phyloP scores from a whole-genome alignment of 768 basidiomycete species.

The Coprinellus micaceus region DNA sequence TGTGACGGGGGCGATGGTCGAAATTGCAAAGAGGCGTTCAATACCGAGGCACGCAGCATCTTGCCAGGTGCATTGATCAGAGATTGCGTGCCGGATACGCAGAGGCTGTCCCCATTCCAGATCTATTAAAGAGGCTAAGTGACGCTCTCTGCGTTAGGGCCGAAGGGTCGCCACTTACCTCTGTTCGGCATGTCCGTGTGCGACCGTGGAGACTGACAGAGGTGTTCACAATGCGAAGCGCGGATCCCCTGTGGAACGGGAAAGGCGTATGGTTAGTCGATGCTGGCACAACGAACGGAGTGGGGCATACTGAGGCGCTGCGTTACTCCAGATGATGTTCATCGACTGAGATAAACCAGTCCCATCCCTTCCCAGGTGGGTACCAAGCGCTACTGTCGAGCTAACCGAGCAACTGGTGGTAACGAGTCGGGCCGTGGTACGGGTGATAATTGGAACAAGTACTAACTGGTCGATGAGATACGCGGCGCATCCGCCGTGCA shows the following conservation, averaged over 20 bases:
- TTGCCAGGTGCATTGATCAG: slow-evolving; percentile 26
- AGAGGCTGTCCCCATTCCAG: slow-evolving; percentile 38
- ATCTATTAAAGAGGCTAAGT: slow-evolving; percentile 27
- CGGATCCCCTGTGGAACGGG: slow-evolving; percentile 32
- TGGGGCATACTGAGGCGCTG: slow-evolving; percentile 17
- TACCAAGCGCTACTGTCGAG: slow-evolving; percentile 40
- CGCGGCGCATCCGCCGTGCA: slow-evolving; percentile 59
- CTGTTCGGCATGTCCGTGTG: slow-evolving; percentile 40
- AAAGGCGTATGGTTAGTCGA: not conserved
- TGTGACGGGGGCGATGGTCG: too few relatives aligned
- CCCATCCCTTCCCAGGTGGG: slow-evolving; percentile 35
- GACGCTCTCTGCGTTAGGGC: not conserved
- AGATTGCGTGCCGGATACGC: slow-evolving; percentile 43
- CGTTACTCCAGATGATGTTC: slow-evolving; percentile 47
- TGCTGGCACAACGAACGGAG: not conserved
- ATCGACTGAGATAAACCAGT: slow-evolving; percentile 50
- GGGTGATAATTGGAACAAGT: not conserved
- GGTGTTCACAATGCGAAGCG: slow-evolving; percentile 38
- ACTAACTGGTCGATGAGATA: slow-evolving; percentile 54
- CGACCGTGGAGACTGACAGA: slow-evolving; percentile 40
- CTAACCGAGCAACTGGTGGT: slow-evolving; percentile 39
- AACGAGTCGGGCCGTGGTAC: not conserved
- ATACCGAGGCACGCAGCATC: slow-evolving; percentile 2
- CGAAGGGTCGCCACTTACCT: slow-evolving; percentile 29
- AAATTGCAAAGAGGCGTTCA: too few relatives aligned